Base-by-base conservation (phyloP, 805 yeast species). In the Metschnikowia cerradonensis region DNA sequence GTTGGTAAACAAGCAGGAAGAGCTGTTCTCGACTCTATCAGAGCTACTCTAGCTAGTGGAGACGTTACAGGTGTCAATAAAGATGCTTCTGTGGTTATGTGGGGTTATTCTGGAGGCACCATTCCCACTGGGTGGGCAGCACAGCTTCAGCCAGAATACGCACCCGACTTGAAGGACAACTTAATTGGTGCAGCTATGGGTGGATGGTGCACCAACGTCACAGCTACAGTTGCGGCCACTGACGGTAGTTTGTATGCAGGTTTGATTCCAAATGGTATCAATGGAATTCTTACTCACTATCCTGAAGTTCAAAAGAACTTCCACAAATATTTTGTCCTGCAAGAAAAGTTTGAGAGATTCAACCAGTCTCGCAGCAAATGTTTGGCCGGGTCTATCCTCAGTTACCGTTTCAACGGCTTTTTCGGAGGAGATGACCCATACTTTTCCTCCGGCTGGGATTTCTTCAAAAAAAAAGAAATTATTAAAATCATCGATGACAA, bases 81-180 rank as follows among this genome's bases (percentile, higher is more conserved):
- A 5, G 55, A 59, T 36, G 65, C 72, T 26, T 43, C 50, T 26
- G 60, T 56, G 19, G 60, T 47, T 7, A 38, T 71, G 42, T 68
- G 69, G 69, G 76, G 76, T 0, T 72, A 66, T 47, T 67, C 72
- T 3, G 76, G 76, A n/a, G 76, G 75, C 8, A 60, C 72, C 1
- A 51, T 70, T 31, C 72, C 76, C 13, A 47, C 68, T 15, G 64
- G 69, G 6, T 72, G 76, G 76, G 74, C 73, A 13, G 66, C 70
- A 3, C 61, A 67, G 7, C 54, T 68, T 26, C 73, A 67, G 51
- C 73, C 73, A 10, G 44, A 52, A 1, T 71, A 71, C 50, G 75
- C 75, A 4, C 68, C 70, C 2, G 75, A 72, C 14, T 55, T 60
- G 35, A 26, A 53, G 14, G 33, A 51, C 32, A 46, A 49, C 55